These are phyloP conservation scores for Orbilia javanica DNA, from an alignment of 2,329 filamentous ascomycete genomes.

Conservation along the genomic window DNA sequence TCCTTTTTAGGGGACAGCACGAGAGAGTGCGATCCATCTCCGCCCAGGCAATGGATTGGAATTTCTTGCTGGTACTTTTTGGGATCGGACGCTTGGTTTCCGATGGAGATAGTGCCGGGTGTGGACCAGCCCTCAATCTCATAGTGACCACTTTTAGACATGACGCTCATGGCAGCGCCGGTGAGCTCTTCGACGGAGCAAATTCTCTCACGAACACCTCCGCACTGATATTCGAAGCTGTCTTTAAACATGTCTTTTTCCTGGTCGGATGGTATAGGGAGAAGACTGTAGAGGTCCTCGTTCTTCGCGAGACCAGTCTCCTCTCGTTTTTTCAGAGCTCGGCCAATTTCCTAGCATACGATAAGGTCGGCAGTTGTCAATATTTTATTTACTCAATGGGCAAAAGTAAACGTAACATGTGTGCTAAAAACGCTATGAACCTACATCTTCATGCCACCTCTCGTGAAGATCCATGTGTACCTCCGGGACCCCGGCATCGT, in stretches of 20 bases:
- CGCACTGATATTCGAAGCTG: conserved; percentile 3
- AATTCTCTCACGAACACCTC: neutral
- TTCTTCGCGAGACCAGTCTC: neutral
- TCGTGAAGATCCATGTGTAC: neutral
- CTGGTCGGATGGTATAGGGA: conserved; percentile 3
- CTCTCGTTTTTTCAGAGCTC: conserved; percentile 4
- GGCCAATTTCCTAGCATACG: neutral
- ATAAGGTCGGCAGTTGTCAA: neutral
- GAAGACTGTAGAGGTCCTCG: neutral
- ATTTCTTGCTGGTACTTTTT: conserved; percentile 14
- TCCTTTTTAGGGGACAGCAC: neutral
- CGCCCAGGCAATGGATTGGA: conserved; percentile 24
- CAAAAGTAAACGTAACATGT: too few species aligned
- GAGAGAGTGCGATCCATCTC: neutral
- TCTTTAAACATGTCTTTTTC: conserved; percentile 18
- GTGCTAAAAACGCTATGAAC: neutral
- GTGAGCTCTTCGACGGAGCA: conserved; percentile 11
- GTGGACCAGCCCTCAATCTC: conserved; percentile 31
- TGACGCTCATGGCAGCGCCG: neutral
- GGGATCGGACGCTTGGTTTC: conserved; percentile 2
- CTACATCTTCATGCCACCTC: conserved; percentile 1
- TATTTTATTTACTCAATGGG: neutral
- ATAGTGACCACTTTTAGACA: conserved; percentile 6
- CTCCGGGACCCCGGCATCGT: neutral
- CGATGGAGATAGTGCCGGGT: conserved; percentile 28